Base-by-base conservation (phyloP, 2,329 filamentous ascomycete genomes). In the Ophiostoma montium region DNA sequence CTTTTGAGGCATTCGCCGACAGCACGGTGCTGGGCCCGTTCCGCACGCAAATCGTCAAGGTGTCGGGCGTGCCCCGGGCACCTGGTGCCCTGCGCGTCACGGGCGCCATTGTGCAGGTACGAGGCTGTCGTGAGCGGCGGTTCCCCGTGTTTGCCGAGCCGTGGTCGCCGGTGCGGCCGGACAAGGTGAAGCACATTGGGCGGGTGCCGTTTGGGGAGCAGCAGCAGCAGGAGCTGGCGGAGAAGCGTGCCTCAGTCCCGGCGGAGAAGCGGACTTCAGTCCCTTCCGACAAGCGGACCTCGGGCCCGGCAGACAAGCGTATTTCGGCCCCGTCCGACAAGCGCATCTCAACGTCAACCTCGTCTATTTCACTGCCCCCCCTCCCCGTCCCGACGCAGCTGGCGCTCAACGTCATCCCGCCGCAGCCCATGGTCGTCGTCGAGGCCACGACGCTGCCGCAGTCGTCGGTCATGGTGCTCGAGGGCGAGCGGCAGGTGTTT, bases 391-490 rank as follows among this genome's bases (percentile, higher is more conserved):
- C 18, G 2, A 68, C 72, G 36, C 68, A 62, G 6, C 61, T 89
- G 44, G 70, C 72, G 21, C 71, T 94, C 38, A 86, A 77, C 47
- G 86, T 94, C 21, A 88, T 95, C 50, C 73, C 80, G 3, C 71
- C 79, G 41, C 87, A 95, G 61, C 92, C 92, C 6, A 67, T 86
- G 3, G 68, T 96, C 3, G 68, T 80, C 3, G 74, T 95, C 18
- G 82, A 85, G 59, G 81, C 81, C 8, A 84, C 82, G 3, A 86
- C 83, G 12, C 71, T 95, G 1, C 78, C 84, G 0, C 89, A 95
- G 59, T 86, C 84, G 19, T 85, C 87, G 10, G 69, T 95, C 33
- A 95, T 95, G 88, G 75, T 98, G 11, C 71, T 98, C 6, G 90
- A 96, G 66, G 92, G 92, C 39, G 90, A 98, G 64, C 76, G 75